A percentile compares a stretch with the other conserved stretches of the same genome.
These are phyloP conservation scores for Ophiostoma sp. DNA, from an alignment of 2,329 filamentous ascomycete genomes.

Conservation along the genomic window DNA sequence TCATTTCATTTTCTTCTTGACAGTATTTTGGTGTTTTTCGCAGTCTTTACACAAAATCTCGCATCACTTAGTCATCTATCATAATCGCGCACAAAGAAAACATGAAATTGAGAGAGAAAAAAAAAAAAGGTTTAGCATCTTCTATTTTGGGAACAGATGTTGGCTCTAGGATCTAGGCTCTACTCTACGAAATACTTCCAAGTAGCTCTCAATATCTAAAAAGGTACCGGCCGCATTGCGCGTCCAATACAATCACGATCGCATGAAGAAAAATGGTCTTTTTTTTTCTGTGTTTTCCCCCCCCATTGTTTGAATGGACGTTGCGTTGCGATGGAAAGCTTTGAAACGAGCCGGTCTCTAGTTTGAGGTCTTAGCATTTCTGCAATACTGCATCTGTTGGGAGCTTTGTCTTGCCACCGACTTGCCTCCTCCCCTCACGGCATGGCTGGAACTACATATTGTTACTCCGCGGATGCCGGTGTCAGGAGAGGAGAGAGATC, in stretches of 20 bases:
- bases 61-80: too few species aligned
- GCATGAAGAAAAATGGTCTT: neutral
- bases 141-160: too few species aligned
- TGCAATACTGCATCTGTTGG: neutral
- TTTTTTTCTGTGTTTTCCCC: neutral
- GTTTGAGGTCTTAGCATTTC: neutral
- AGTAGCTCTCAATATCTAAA: neutral
- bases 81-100: too few species aligned
- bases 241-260: constrained; percentile 1
- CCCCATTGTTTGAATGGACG: neutral
- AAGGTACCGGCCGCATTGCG: constrained; percentile 6
- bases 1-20: too few species aligned
- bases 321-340: neutral
- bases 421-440: neutral
- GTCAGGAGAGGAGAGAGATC: neutral
- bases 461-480: neutral
- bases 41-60: too few species aligned
- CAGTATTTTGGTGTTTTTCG: too few species aligned
- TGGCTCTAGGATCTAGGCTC: neutral
- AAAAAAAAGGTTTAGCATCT: too few species aligned
- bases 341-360: too few species aligned
- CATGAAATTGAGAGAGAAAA: too few species aligned
- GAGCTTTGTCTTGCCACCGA: neutral
- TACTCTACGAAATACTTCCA: neutral
- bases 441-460: too few species aligned